Conservation (phyloP, 202 grass and related monocot species). For the Zoysia matrella region DNA sequence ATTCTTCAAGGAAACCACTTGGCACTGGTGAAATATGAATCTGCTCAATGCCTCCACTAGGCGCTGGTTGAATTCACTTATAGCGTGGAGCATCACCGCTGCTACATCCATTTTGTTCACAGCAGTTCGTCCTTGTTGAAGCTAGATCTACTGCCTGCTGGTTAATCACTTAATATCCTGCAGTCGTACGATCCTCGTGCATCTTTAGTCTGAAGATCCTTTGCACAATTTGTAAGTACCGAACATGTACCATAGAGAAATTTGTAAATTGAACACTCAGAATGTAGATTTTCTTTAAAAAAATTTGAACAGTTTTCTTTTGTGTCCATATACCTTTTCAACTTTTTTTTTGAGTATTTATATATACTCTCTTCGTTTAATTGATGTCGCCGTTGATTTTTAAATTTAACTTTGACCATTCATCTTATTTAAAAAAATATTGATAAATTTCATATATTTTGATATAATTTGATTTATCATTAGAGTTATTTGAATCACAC, state of each 20-base stretch:
- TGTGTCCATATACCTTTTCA: neutral
- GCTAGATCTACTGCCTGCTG: neutral
- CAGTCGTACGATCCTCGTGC: neutral
- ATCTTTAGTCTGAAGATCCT: constrained; percentile 6
- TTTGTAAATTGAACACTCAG: constrained; percentile 12
- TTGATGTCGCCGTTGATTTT: too few relatives aligned
- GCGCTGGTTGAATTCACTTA: constrained; percentile 20
- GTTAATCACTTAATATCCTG: constrained; percentile 5
- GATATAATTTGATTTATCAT: too few relatives aligned
- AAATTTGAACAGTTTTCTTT: neutral
- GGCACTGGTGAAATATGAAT: constrained; percentile 96
- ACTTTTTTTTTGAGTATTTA: neutral
- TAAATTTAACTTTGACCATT: too few relatives aligned
- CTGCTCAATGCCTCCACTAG: constrained; percentile 13
- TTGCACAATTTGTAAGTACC: neutral
- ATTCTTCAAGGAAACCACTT: constrained; percentile 85
- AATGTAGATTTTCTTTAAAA: neutral
- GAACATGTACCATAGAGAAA: neutral
- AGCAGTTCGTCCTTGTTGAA: constrained; percentile 11
- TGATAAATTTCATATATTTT: too few relatives aligned
- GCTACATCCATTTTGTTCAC: constrained; percentile 23
- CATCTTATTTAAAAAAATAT: too few relatives aligned
- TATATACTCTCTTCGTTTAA: neutral
- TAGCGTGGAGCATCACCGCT: too few relatives aligned
- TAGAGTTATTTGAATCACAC: too few relatives aligned